Evolutionary conservation across 2,329 filamentous ascomycete genomes (phyloP), one percentile per base, ranked within the genome.

Genomic region (Verticillium nonalfalfae): DNA sequence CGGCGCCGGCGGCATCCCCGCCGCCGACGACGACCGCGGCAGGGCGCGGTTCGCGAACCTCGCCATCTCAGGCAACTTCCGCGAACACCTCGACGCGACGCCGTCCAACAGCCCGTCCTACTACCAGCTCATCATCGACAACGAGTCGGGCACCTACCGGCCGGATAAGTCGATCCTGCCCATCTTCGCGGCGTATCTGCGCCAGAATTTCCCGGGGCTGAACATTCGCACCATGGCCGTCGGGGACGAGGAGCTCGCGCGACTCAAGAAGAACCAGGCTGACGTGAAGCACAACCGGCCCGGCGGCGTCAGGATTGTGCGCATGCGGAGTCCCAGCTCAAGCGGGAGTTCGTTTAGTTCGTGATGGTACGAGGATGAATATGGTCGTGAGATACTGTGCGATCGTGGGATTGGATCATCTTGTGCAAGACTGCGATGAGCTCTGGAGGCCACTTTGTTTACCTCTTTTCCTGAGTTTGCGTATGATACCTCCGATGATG

Each of bases 121-220:
- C 71, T 98, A 97, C 73, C 90, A 96, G 72, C 84, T 98, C 7
- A 80, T 95, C 65, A 97, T 98, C 70, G 94, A 98, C 78, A 98
- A 98, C 69, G 94, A 97, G 74, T 92, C 88, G 60, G 94, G 94
- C 11, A 98, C 94, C 0, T 98, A 98, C 73, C 85, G 94, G 0
- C 94, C 94, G 0, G 92, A 96, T 70, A 90, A 90, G 61, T 82
- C 87, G 11, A 81, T 91, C 10, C 82, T 98, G 1, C 90, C 90
- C 0, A 72, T 87, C 0, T 79, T 98, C 1, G 86, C 88, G 59
- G 70, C 79, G 11, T 96, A 92, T 70, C 75, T 98, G 2, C 77
- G 87, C 35, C 74, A 73, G 31, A 92, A 94, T 66, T 86, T 97
- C 39, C 90, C 91, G 0, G 92, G 91, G 0, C 77, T 98, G 1